Evolutionary conservation across 2,329 filamentous ascomycete species (phyloP).

Genomic region (Botrytis medusae): DNA sequence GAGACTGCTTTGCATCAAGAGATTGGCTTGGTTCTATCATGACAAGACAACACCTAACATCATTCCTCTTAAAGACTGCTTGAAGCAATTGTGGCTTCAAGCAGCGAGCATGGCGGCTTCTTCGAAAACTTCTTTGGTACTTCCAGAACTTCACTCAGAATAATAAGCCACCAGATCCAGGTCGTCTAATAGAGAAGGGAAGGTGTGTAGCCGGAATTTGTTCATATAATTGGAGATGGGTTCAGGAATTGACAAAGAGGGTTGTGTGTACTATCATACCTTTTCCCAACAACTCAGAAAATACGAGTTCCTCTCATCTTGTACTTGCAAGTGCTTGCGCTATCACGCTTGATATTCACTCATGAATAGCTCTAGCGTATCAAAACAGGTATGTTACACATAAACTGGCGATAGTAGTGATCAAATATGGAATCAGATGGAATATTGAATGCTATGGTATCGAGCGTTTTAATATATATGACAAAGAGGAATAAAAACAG

Average conservation of each 20-base stretch:
- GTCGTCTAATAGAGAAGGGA: not conserved
- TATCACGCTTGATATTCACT: not conserved
- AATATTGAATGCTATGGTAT: not conserved
- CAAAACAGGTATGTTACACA: not conserved
- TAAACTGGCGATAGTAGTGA: not conserved
- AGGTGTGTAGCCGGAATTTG: not conserved
- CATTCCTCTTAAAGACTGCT: not conserved
- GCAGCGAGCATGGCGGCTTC: not conserved
- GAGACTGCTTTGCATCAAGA: not conserved
- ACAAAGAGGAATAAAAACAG: not conserved
- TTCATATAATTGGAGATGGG: not conserved
- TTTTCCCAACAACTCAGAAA: too few relatives aligned
- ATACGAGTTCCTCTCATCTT: not conserved
- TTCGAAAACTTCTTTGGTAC: not conserved
- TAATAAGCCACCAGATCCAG: not conserved
- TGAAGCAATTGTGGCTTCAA: not conserved
- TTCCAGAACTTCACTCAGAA: not conserved
- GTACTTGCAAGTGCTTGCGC: not conserved
- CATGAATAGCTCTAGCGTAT: not conserved
- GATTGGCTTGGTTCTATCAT: not conserved
- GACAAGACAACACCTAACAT: not conserved
- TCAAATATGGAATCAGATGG: not conserved
- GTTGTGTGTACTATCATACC: not conserved
- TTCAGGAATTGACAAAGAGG: not conserved
- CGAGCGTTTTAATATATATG: not conserved